Conservation (phyloP, 805 yeast species). For the Blastobotrys terrestris region DNA sequence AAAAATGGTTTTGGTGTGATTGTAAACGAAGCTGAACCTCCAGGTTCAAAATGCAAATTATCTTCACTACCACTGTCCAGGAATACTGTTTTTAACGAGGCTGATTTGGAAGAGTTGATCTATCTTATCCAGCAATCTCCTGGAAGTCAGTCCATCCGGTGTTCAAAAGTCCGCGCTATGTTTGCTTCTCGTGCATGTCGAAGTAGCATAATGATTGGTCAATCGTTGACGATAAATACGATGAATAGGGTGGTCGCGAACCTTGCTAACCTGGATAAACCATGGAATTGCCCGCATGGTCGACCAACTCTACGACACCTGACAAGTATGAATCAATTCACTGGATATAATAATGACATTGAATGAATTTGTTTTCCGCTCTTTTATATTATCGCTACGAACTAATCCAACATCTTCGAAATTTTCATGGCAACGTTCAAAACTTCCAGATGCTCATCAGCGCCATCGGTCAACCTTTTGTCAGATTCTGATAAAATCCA, state of each 20-base stretch:
- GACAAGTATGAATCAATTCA: constrained; percentile 39
- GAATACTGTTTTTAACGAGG: constrained; percentile 52
- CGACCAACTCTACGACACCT: constrained; percentile 94
- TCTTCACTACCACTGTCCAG: constrained; percentile 69
- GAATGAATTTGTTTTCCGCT: too few relatives aligned
- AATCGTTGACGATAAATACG: constrained; percentile 45
- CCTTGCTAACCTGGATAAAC: constrained; percentile 70
- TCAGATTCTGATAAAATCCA: constrained; percentile 67
- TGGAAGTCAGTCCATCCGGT: constrained; percentile 42
- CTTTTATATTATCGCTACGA: neutral
- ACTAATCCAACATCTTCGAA: neutral
- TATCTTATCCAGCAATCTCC: constrained; percentile 56
- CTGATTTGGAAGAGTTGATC: constrained; percentile 72
- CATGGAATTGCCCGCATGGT: constrained; percentile 96
- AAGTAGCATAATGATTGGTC: constrained; percentile 90
- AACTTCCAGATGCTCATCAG: constrained; percentile 82
- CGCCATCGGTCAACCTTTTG: constrained; percentile 68
- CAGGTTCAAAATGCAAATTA: constrained; percentile 53
- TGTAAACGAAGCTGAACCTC: constrained; percentile 43
- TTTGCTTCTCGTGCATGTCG: constrained; percentile 96
- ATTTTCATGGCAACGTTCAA: constrained; percentile 55
- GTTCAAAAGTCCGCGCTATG: constrained; percentile 75
- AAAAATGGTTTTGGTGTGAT: constrained; percentile 71
- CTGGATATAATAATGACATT: constrained; percentile 10
- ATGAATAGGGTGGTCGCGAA: constrained; percentile 68